Evolutionary conservation across 75 land plant species (phyloP).

Genomic region (Sequoiadendron giganteum): DNA sequence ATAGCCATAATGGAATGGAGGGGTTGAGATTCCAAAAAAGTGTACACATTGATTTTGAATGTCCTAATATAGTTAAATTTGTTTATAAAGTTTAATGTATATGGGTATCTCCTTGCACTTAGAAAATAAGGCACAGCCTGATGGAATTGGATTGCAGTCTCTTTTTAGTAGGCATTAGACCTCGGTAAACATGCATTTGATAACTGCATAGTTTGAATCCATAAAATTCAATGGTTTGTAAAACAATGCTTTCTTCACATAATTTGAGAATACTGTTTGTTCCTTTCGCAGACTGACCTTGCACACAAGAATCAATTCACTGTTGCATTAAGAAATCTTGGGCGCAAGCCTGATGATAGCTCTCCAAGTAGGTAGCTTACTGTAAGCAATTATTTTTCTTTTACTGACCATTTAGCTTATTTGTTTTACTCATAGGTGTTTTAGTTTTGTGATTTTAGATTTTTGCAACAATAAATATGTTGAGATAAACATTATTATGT

Average conservation of each 20-base stretch:
- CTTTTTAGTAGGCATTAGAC: not conserved
- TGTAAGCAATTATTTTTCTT: not conserved
- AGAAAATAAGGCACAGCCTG: no score
- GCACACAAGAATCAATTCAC: conserved; percentile 51
- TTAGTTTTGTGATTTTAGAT: not conserved
- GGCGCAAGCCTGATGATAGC: conserved; percentile 19
- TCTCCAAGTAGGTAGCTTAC: conserved; percentile 26
- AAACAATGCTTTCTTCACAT: not conserved
- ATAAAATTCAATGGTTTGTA: not conserved
- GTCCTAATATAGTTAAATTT: no score
- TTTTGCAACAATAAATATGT: not conserved
- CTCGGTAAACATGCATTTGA: not conserved
- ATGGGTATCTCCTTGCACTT: no score
- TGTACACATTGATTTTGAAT: no score
- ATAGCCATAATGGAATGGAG: not conserved
- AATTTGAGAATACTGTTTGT: not conserved
- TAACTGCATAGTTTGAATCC: not conserved
- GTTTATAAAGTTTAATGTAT: no score
- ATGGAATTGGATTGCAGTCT: not conserved
- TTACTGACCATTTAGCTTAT: not conserved
- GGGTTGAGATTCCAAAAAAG: no score
- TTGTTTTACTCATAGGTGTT: not conserved
- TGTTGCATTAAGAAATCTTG: conserved; percentile 44
- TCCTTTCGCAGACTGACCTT: conserved; percentile 46
- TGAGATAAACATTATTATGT: not conserved